Percentiles rank a stretch among this genome's conserved stretches.
phyloP scores from a whole-genome alignment of 305 asterid species.

The Solanum hybrid region DNA sequence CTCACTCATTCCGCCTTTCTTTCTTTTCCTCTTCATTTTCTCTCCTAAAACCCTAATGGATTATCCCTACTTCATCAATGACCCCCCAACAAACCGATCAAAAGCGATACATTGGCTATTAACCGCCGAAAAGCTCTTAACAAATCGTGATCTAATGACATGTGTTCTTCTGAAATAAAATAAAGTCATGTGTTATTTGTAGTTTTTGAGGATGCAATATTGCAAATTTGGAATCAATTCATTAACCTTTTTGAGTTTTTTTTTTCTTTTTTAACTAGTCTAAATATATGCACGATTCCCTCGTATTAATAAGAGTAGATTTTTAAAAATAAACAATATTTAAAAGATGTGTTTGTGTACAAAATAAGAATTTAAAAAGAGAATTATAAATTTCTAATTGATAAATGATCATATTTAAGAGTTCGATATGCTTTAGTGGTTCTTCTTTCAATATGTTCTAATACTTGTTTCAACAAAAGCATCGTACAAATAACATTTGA shows the following conservation, averaged over 20 bases:
- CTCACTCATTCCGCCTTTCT: background rate
- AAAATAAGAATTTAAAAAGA: background rate
- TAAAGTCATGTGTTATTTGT: background rate
- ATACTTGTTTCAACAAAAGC: background rate
- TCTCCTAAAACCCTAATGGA: constrained; percentile 21
- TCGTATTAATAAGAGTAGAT: background rate
- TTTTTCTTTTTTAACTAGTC: background rate
- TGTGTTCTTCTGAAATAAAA: background rate
- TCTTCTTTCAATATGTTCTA: background rate
- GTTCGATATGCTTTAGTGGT: background rate
- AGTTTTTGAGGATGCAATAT: background rate
- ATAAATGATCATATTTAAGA: background rate
- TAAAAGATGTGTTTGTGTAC: background rate
- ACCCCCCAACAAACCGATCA: constrained; percentile 10
- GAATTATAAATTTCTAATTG: too few relatives aligned
- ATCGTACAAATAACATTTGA: background rate
- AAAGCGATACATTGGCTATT: constrained; percentile 57
- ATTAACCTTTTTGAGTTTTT: background rate
- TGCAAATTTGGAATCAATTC: background rate
- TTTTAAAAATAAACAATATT: too few relatives aligned
- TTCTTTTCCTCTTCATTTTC: background rate
- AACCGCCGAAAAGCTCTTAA: constrained; percentile 43
- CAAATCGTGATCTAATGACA: constrained; percentile 28
- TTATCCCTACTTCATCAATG: constrained; percentile 44
- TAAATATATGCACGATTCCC: background rate